A percentile compares a stretch with the other conserved stretches of the same genome.
These are phyloP conservation scores for Cryphonectria nitschkei DNA, from an alignment of 2,329 filamentous ascomycete genomes.

Conservation along the genomic window DNA sequence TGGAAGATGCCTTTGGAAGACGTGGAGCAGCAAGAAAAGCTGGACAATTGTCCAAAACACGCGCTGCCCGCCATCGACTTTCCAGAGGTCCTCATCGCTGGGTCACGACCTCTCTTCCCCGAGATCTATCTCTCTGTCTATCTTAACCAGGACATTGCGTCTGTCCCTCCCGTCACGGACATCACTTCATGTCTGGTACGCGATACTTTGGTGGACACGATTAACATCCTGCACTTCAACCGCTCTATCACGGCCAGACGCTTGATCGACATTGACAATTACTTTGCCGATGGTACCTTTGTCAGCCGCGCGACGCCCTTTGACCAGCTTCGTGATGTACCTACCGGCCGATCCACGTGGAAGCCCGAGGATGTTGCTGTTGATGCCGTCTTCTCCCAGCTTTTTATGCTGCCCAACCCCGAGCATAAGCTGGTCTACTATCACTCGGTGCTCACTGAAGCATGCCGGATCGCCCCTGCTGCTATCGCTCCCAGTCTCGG, in stretches of 20 bases:
- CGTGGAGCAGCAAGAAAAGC: conserved; percentile 62
- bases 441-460: conserved; percentile 90
- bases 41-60: conserved; percentile 69
- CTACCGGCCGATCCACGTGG: conserved; percentile 75
- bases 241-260: conserved; percentile 84
- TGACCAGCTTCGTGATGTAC: conserved; percentile 78
- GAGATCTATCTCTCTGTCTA: conserved; percentile 96
- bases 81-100: conserved; percentile 75
- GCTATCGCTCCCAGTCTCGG: conserved; percentile 96
- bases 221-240: conserved; percentile 93
- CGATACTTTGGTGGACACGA: conserved; percentile 86
- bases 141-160: conserved; percentile 81
- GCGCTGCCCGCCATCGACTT: conserved; percentile 75
- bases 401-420: conserved; percentile 82
- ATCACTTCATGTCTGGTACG: conserved; percentile 83
- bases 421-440: conserved; percentile 98
- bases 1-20: conserved; percentile 68
- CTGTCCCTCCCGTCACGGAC: conserved; percentile 76
- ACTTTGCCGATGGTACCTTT: conserved; percentile 88
- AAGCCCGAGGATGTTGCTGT: conserved; percentile 97
- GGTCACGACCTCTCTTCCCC: conserved; percentile 79
- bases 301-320: conserved; percentile 92
- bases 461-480: conserved; percentile 92
- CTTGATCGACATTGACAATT: conserved; percentile 92
- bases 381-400: conserved; percentile 95